Base-by-base conservation (phyloP, 352 stramenopile species). In the Phytopythium chamaehyphon region DNA sequence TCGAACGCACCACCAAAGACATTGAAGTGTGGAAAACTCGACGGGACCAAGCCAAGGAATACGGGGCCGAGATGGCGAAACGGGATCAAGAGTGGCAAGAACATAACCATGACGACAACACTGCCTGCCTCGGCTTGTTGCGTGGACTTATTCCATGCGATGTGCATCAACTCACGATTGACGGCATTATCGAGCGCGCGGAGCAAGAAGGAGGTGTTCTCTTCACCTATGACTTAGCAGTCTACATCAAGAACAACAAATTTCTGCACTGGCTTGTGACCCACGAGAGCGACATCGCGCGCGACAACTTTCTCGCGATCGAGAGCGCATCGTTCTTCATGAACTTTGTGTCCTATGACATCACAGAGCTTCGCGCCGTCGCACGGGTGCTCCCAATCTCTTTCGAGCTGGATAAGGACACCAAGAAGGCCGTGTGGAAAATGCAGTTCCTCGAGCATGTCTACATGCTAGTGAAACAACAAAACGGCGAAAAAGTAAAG, bases 381-480 rank as follows among this genome's bases (percentile, higher is more conserved):
- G 66, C 60, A 6, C 39, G 57, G 1, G 60, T 88, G 23, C 50
- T 93, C 19, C 82, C 82, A 0, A 66, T 73, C 12, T 53, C 6
- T 4, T 93, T 93, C 49, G 73, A 86, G 6, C 83, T 89, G 51
- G 82, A 93, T 55, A 89, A 88, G 51, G 82, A 90, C 23, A 64
- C 73, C 24, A 66, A 71, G 35, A 93, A 92, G 52, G 62, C 59
- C 22, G 69, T 65, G 16, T 93, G 82, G 77, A 69, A 74, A 21
- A 47, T 51, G 6, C 63, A 78, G 31, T 88, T 90, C 47, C 68
- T 90, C n/a, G 69, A 84, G 12, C 75, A 90, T 33, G 64, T 90
- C 10, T 61, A 73, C 8, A 36, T 66, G 33, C 57, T 88, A 3
- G 62, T 81, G 0, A 65, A 77, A 56, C 82, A 87, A 40, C 62